phyloP scores from a whole-genome alignment of 2,329 filamentous ascomycete species.

The Fusarium graminum region DNA sequence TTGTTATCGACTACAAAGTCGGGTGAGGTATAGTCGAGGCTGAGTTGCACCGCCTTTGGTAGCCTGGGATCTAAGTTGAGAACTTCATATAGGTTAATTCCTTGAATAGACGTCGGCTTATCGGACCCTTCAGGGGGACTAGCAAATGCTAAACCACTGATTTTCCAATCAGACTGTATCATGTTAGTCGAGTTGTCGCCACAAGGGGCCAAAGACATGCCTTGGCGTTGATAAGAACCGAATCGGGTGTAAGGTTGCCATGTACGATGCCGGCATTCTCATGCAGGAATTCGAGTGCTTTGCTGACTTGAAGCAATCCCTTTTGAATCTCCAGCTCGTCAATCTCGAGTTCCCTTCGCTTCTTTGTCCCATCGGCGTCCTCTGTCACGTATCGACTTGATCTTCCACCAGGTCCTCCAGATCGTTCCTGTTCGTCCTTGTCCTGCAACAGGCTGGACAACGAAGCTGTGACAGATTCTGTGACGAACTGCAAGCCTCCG shows the following conservation, averaged over 20 bases:
- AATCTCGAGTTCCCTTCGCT: conserved; percentile 87
- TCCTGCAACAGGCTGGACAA: conserved; percentile 84
- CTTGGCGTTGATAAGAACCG: conserved; percentile 94
- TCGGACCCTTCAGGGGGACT: conserved; percentile 82
- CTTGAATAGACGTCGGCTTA: conserved; percentile 79
- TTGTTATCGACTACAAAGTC: conserved; percentile 95
- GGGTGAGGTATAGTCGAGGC: conserved; percentile 92
- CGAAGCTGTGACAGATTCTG: conserved; percentile 91
- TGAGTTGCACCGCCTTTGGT: conserved; percentile 85
- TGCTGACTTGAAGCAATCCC: conserved; percentile 90
- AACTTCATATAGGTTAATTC: conserved; percentile 85
- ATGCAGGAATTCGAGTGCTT: conserved; percentile 94
- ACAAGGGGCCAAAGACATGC: conserved; percentile 56
- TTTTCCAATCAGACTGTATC: conserved; percentile 92
- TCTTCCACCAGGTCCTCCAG: conserved; percentile 75
- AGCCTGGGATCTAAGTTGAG: conserved; percentile 88
- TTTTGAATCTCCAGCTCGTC: conserved; percentile 99
- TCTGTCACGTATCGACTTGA: conserved; percentile 85
- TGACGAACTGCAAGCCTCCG: conserved; percentile 95
- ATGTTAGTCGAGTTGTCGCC: conserved; percentile 48
- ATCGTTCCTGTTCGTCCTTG: conserved; percentile 87
- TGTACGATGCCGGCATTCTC: conserved; percentile 95
- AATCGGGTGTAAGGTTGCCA: conserved; percentile 93
- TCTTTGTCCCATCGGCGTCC: conserved; percentile 78
- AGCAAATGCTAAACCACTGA: conserved; percentile 92